Evolutionary conservation across 257 asterid genomes (phyloP), one percentile per base, ranked within the genome.

Genomic region (Nicotiana paniculata): DNA sequence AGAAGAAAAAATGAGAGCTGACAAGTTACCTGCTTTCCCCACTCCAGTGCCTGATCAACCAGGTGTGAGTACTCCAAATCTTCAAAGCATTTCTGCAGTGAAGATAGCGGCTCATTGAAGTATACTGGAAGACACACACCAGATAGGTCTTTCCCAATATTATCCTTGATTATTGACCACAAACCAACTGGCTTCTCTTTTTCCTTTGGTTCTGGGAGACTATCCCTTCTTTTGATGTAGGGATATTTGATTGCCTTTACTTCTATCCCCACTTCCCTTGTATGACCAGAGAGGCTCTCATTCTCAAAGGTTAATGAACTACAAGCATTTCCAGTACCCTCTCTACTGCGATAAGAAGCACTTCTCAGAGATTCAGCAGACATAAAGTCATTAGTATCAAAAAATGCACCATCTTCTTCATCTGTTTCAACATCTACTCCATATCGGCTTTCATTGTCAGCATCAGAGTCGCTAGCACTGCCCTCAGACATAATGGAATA

Each of bases 91-190:
- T 96, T 96, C 88, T 96, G 99, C 85, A 96, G 87, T 3, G 99
- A 96, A 63, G 99, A 96, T 80, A 96, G 90, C 77, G 99, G 99
- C 91, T 96, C 99, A 75, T 96, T 96, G 88, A 96, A 96, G 92
- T 93, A 96, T 46, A 96, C 99, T 77, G 99, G 98, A 77, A 96
- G 98, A 88, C 99, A 96, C 83, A 96, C 99, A 84, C 99, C 98
- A 63, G 99, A 96, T 85, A 96, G 92, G 82, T 96, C 99, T 91
- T 96, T 96, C 84, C 98, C 99, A 66, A 96, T 96, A 85, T 96
- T 96, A 87, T 96, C 99, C 93, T 96, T 96, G 84, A 96, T 96
- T 85, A 96, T 93, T 59, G 99, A 94, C 99, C 99, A 96, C 67
- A 96, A 84, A 77, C 99, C 97, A 82, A 94, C 89, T 53, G 99